phyloP scores from a whole-genome alignment of 1,284 basidiomycete species.

The Fereydounia khargensis region DNA sequence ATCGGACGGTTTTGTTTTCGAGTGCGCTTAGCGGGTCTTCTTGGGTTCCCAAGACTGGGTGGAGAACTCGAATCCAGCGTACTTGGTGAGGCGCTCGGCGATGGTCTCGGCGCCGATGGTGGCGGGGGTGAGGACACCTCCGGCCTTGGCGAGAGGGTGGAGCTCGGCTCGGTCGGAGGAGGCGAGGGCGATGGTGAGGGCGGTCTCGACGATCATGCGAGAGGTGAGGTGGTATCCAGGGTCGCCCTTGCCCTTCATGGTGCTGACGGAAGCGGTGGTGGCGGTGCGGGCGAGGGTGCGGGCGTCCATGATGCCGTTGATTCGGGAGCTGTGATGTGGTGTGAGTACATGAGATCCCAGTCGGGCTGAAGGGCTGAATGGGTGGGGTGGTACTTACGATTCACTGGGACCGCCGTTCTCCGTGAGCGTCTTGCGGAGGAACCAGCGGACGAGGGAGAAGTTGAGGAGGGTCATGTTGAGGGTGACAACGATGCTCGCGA shows the following conservation, averaged over 20 bases:
- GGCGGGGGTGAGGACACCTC: constrained; percentile 76
- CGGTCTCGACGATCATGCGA: constrained; percentile 72
- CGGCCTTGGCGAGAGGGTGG: constrained; percentile 64
- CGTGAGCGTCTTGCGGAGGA: constrained; percentile 4
- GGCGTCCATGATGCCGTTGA: constrained; percentile 6
- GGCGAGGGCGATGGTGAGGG: constrained; percentile 67
- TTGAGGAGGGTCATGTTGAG: constrained; percentile 43
- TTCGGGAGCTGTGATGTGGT: no score
- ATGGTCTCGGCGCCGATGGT: constrained; percentile 73
- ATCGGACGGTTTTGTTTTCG: no score
- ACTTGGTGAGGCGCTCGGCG: constrained; percentile 66
- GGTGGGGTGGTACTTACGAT: no score
- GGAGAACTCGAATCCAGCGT: constrained; percentile 64
- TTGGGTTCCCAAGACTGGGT: constrained; percentile 8
- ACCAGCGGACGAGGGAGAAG: constrained; percentile 4
- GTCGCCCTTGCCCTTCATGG: constrained; percentile 70
- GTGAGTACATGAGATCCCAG: no score
- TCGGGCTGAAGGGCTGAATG: no score
- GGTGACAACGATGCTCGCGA: constrained; percentile 58
- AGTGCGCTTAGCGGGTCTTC: constrained; percentile 5
- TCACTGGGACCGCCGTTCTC: constrained; percentile 18
- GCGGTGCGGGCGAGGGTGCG: constrained; percentile 58
- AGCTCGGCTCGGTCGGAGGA: constrained; percentile 59
- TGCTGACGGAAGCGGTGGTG: constrained; percentile 65
- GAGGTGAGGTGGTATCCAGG: constrained; percentile 74